phyloP scores from a whole-genome alignment of 306 rosid species.

The peach (Prunus persica) region DNA sequence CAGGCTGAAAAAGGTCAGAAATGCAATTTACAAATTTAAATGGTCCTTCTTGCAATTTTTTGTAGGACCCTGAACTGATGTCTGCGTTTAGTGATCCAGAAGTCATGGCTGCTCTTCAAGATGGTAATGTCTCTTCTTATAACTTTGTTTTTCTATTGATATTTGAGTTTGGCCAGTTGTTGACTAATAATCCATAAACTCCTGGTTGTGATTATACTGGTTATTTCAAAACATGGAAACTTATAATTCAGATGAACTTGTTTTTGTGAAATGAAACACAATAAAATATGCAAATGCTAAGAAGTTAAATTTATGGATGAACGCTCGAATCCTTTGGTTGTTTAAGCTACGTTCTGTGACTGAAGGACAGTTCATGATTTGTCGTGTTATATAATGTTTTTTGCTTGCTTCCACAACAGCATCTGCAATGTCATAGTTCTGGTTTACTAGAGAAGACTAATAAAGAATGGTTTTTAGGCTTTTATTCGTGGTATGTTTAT shows the following conservation, averaged over 20 bases:
- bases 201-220: neutral
- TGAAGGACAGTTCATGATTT: neutral
- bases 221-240: neutral
- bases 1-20: too few relatives aligned
- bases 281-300: neutral
- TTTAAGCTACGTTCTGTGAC: neutral
- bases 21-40: neutral
- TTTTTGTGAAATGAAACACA: neutral
- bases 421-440: neutral
- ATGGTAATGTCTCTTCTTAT: constrained; percentile 47
- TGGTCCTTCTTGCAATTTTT: constrained; percentile 5
- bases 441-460: neutral
- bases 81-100: constrained; percentile 84
- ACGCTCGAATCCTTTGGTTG: neutral
- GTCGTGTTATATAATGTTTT: neutral
- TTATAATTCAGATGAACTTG: neutral
- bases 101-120: constrained; percentile 93
- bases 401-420: neutral
- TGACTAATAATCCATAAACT: neutral
- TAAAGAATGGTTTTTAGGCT: neutral
- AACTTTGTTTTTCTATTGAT: neutral
- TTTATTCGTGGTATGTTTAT: neutral
- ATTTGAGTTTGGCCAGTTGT: neutral
- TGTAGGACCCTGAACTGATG: constrained; percentile 87
- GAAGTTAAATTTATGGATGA: neutral